Evolutionary conservation across 2,329 filamentous ascomycete species (phyloP).

Genomic region (Fusarium tanahbumbuense): DNA sequence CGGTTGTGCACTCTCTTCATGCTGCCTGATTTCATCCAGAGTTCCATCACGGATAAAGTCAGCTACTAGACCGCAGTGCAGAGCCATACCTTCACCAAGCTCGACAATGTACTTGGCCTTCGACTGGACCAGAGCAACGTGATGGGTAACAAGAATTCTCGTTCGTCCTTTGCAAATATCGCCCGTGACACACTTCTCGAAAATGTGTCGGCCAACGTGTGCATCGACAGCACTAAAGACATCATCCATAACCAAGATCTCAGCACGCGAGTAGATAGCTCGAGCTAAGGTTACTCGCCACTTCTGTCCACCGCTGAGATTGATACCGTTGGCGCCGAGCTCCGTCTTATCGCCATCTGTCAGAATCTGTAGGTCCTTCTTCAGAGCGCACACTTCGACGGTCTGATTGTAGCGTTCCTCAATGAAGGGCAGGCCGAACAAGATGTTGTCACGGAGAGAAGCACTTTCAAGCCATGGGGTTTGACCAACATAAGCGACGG

Average conservation of each 20-base stretch:
- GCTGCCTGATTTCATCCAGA: conserved; percentile 67
- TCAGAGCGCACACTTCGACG: conserved; percentile 76
- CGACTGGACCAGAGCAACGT: conserved; percentile 76
- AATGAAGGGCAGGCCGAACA: conserved; percentile 79
- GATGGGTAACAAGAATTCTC: conserved; percentile 83
- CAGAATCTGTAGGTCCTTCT: conserved; percentile 81
- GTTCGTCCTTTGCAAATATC: conserved; percentile 77
- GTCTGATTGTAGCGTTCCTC: conserved; percentile 77
- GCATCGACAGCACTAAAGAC: conserved; percentile 87
- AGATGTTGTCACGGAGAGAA: conserved; percentile 80
- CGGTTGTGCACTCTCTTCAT: conserved; percentile 62
- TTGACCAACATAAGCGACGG: conserved; percentile 81
- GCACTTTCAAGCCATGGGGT: conserved; percentile 90
- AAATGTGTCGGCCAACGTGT: conserved; percentile 82
- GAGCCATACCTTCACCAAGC: conserved; percentile 74
- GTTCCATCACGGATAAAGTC: conserved; percentile 71
- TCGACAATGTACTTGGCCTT: conserved; percentile 80
- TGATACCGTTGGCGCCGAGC: conserved; percentile 86
- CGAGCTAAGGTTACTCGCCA: conserved; percentile 85
- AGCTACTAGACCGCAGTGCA: conserved; percentile 72
- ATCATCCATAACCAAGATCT: conserved; percentile 82
- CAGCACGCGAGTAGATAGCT: conserved; percentile 82
- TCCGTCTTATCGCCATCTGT: conserved; percentile 82
- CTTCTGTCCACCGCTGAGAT: conserved; percentile 84
- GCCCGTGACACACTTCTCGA: conserved; percentile 79